These are phyloP conservation scores for Umbilicaria muhlenbergii DNA, from an alignment of 495 filamentous ascomycete genomes.

Conservation along the genomic window DNA sequence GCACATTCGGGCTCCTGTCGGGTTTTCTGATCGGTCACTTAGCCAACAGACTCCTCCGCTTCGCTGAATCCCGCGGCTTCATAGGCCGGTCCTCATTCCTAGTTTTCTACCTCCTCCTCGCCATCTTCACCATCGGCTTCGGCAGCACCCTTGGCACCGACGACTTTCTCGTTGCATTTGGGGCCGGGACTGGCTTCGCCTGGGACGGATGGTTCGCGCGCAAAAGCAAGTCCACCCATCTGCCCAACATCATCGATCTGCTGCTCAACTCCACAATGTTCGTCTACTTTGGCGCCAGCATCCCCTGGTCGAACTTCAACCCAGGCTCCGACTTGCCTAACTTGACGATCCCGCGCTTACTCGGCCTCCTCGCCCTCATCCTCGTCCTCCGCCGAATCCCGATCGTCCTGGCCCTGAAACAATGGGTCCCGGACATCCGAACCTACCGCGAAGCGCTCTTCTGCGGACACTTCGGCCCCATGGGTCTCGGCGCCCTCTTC, in stretches of 20 bases:
- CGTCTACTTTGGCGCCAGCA: conserved; percentile 32
- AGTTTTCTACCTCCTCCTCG: conserved; percentile 34
- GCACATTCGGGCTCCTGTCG: conserved; percentile 22
- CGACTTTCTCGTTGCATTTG: conserved; percentile 36
- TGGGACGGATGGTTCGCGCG: conserved; percentile 30
- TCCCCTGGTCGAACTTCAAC: conserved; percentile 27
- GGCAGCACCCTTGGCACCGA: conserved; percentile 29
- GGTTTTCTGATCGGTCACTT: conserved; percentile 24
- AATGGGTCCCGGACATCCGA: conserved; percentile 25
- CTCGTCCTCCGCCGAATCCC: conserved; percentile 31
- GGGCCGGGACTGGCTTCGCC: conserved; percentile 32
- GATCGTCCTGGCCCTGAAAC: conserved; percentile 25
- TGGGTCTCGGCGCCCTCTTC: conserved; percentile 35
- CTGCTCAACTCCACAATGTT: conserved; percentile 33
- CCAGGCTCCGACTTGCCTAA: conserved; percentile 16
- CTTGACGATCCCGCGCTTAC: conserved; percentile 20
- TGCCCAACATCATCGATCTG: conserved; percentile 29
- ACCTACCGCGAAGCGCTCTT: conserved; percentile 34
- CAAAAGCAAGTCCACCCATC: conserved; percentile 24
- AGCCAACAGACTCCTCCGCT: conserved; percentile 25
- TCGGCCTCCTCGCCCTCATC: conserved; percentile 26
- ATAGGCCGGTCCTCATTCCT: conserved; percentile 27
- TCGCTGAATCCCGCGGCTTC: conserved; percentile 17
- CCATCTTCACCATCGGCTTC: conserved; percentile 28
- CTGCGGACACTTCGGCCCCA: conserved; percentile 35